These are phyloP conservation scores for Vickermania spadyakhi DNA, from an alignment of 208 protist genomes.

Conservation along the genomic window DNA sequence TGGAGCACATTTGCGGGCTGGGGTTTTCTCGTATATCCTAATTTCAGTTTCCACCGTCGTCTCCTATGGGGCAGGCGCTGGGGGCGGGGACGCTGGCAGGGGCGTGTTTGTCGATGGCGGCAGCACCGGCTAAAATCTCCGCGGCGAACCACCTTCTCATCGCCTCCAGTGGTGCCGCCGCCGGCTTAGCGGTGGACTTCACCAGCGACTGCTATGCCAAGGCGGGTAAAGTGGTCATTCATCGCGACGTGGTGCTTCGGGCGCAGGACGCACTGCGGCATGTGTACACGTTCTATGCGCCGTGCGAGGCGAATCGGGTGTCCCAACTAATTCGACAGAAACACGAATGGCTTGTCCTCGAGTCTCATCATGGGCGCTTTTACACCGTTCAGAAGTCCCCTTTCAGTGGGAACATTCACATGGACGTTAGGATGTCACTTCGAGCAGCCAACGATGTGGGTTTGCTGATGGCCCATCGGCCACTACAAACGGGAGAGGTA, in stretches of 20 bases:
- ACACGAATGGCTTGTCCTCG: constrained; percentile 86
- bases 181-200: constrained; percentile 74
- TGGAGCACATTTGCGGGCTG: too few species aligned
- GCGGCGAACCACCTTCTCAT: constrained; percentile 58
- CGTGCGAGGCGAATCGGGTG: constrained; percentile 57
- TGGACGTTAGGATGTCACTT: constrained; percentile 75
- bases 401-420: constrained; percentile 68
- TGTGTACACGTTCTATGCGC: constrained; percentile 84
- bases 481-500: constrained; percentile 77
- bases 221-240: constrained; percentile 76
- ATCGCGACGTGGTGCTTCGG: constrained; percentile 76
- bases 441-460: constrained; percentile 83
- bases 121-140: constrained; percentile 32
- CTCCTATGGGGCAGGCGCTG: constrained; percentile 75
- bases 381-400: constrained; percentile 87
- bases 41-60: background rate
- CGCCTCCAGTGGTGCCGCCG: constrained; percentile 28
- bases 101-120: constrained; percentile 41
- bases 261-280: constrained; percentile 74
- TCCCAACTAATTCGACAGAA: constrained; percentile 71
- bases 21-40: constrained; percentile 8
- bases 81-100: constrained; percentile 55
- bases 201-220: constrained; percentile 69
- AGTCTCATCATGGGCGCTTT: constrained; percentile 60
- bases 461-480: constrained; percentile 50